Evolutionary conservation across 2,329 filamentous ascomycete species (phyloP).

Genomic region (Pseudocercospora cruenta): DNA sequence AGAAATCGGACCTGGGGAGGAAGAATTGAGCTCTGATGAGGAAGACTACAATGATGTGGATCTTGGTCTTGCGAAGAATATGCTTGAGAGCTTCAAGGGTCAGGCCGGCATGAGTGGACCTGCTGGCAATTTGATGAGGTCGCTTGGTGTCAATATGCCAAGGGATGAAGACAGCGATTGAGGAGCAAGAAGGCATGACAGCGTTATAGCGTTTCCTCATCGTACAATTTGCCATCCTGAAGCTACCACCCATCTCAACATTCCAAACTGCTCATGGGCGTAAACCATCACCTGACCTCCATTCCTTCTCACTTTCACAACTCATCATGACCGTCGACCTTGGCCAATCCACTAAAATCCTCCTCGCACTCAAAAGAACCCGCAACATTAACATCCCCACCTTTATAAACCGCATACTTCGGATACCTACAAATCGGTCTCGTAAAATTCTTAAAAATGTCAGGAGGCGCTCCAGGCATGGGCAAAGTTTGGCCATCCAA

Average conservation of each 20-base stretch:
- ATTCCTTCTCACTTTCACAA: conserved; percentile 11
- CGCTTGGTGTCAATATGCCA: conserved; percentile 83
- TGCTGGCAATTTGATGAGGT: conserved; percentile 80
- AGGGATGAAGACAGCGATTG: conserved; percentile 66
- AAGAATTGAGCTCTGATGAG: conserved; percentile 46
- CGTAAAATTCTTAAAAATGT: conserved; percentile 7
- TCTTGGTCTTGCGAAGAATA: conserved; percentile 84
- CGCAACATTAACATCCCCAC: conserved; percentile 23
- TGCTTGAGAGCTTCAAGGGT: conserved; percentile 89
- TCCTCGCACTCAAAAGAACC: conserved; percentile 28
- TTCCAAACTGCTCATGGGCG: no score
- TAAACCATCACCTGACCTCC: not conserved
- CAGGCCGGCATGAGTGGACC: conserved; percentile 86
- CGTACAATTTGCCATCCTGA: no score
- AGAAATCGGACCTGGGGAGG: conserved; percentile 47
- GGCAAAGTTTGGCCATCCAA: conserved; percentile 14
- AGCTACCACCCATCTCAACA: no score
- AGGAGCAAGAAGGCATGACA: not conserved
- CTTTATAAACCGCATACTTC: conserved; percentile 23
- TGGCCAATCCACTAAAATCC: conserved; percentile 9
- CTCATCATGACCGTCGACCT: conserved; percentile 18
- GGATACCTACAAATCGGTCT: conserved; percentile 31
- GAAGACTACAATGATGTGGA: conserved; percentile 72
- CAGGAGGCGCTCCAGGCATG: conserved; percentile 8
- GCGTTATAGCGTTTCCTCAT: not conserved